Conservation (phyloP, 2,329 filamentous ascomycete genomes). For the Ophiostoma pallidulum region DNA sequence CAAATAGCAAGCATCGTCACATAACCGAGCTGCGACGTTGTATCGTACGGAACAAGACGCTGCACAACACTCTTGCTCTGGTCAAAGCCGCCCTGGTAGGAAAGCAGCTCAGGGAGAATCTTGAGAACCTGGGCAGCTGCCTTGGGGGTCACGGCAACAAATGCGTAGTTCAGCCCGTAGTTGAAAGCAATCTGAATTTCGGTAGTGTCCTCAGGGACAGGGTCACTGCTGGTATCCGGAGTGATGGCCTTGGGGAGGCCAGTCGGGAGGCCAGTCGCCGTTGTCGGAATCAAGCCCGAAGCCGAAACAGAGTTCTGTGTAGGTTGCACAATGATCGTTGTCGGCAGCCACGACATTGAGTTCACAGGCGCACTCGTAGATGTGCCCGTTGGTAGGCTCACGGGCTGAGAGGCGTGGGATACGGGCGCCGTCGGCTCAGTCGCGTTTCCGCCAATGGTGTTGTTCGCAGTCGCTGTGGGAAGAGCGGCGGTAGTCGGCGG, state of each 20-base stretch:
- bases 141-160: constrained; percentile 61
- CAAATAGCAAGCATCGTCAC: constrained; percentile 70
- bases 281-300: constrained; percentile 30
- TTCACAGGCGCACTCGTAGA: background rate
- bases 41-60: constrained; percentile 68
- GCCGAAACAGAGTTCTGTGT: constrained; percentile 33
- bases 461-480: constrained; percentile 16
- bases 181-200: constrained; percentile 80
- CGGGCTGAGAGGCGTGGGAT: background rate
- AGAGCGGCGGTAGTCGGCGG: constrained; percentile 3
- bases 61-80: constrained; percentile 51
- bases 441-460: background rate
- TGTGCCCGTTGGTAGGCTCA: background rate
- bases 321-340: constrained; percentile 50
- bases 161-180: constrained; percentile 71
- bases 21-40: constrained; percentile 57
- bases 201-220: constrained; percentile 53
- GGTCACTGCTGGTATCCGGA: constrained; percentile 47
- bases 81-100: constrained; percentile 51
- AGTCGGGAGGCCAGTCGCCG: constrained; percentile 49
- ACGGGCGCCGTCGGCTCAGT: background rate
- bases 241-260: constrained; percentile 66
- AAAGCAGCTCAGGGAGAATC: constrained; percentile 62
- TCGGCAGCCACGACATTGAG: constrained; percentile 38
- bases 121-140: constrained; percentile 80